These are phyloP conservation scores for Gigaspora rosea DNA, from an alignment of 192 early-diverging fungal species.

Conservation along the genomic window DNA sequence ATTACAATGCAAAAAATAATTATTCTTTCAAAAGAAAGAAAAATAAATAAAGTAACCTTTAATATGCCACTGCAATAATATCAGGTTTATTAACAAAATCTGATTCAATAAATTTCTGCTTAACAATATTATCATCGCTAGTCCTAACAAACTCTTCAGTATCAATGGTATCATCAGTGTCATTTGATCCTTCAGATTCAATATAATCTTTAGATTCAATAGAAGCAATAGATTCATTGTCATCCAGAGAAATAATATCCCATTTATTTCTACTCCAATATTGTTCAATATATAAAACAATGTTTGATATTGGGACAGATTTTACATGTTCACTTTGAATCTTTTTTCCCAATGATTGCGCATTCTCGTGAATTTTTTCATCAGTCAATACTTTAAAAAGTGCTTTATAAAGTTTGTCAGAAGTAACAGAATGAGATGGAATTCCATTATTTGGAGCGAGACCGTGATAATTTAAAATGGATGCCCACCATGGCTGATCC, in stretches of 20 bases:
- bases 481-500: slow-evolving; percentile 24
- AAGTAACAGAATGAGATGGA: neutral
- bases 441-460: neutral
- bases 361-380: neutral
- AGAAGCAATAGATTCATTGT: neutral
- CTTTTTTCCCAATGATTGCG: neutral
- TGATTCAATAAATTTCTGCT: too few species aligned
- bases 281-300: slow-evolving; percentile 3
- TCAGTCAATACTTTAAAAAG: neutral
- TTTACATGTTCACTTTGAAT: neutral
- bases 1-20: too few species aligned
- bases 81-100: too few species aligned
- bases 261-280: neutral
- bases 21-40: too few species aligned
- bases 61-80: too few species aligned
- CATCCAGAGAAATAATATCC: neutral
- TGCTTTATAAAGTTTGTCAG: neutral
- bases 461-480: neutral
- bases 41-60: too few species aligned
- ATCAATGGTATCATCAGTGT: too few species aligned
- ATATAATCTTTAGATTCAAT: too few species aligned
- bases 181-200: too few species aligned
- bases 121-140: too few species aligned
- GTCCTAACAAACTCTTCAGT: too few species aligned
- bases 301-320: neutral